These are phyloP conservation scores for Neonectria hederae DNA, from an alignment of 2,329 filamentous ascomycete genomes.

Conservation along the genomic window DNA sequence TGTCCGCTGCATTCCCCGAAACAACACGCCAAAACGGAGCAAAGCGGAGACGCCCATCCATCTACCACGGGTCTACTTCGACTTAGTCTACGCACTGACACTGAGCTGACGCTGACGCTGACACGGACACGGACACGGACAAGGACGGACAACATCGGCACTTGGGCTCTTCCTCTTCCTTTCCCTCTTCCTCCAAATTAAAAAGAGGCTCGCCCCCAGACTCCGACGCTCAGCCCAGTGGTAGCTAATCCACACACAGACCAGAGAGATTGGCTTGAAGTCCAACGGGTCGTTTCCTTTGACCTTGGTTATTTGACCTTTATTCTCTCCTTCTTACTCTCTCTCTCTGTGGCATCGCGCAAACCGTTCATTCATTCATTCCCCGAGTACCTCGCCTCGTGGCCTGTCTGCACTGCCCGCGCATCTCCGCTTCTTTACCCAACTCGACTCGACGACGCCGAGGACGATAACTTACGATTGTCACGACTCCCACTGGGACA, in stretches of 20 bases:
- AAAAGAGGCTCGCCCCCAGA: conserved; percentile 13
- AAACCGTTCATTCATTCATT: background rate
- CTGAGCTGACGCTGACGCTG: conserved; percentile 1
- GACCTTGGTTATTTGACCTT: background rate
- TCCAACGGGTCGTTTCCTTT: conserved; percentile 1
- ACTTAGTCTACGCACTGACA: conserved; percentile 18
- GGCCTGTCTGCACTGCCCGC: background rate
- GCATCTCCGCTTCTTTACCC: background rate
- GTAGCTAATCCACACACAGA: background rate
- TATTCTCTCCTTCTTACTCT: background rate
- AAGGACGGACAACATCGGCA: background rate
- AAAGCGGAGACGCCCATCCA: conserved; percentile 21
- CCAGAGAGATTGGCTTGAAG: conserved; percentile 5
- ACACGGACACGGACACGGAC: conserved; percentile 8
- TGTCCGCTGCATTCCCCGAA: conserved; percentile 16
- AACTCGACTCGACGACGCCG: conserved; percentile 9
- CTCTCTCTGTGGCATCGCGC: background rate
- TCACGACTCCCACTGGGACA: background rate
- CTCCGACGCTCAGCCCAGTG: conserved; percentile 2
- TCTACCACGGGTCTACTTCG: conserved; percentile 1
- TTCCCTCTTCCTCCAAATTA: background rate
- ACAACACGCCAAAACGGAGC: conserved; percentile 15
- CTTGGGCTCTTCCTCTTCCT: background rate
- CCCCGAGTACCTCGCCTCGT: background rate
- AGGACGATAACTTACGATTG: background rate